Evolutionary conservation across 1,139 yeast species (phyloP), one percentile per base, ranked within the genome.

Genomic region (Zygotorulaspora mrakii): DNA sequence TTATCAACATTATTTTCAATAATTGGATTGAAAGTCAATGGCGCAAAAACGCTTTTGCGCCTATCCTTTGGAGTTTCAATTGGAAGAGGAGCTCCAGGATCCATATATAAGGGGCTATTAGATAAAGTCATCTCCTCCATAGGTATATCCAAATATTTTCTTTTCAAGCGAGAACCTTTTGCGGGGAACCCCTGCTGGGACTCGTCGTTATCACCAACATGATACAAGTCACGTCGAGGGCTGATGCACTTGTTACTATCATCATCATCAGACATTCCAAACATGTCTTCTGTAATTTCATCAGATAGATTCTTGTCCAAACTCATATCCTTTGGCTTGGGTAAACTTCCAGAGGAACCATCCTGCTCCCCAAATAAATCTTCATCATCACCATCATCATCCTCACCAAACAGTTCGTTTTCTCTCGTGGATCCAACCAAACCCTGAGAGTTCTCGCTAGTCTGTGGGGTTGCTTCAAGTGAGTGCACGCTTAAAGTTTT

Each of bases 81-180:
- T 0, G 94, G 89, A 3, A 78, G 65, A 1, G 94, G 94, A 0
- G 94, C 91, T 30, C 94, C 94, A 0, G 94, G 94, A 55, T 83
- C 94, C 37, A 70, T 74, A 52, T 82, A 82, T n/a, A 75, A 65
- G 0, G 82, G 82, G 2, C 70, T 64, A 9, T 60, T 52, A 18
- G 69, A 60, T 9, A 73, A 50, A 0, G 76, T 71, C 74, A 77
- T 76, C 52, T 77, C 77, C 42, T 76, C 77, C 39, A 72, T 67
- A 1, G 83, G 82, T 23, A 78, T 77, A 52, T 77, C 82, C 39
- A 74, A 40, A 24, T 59, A 57, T 30, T 55, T 54, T 31, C 64
- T 50, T 33, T 65, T 59, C 30, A 38, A 26, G 5, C 34, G 33
- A 8, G 45, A 24, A 16, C 42, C 39, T 23, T 41, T 42, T 17